Base-by-base conservation (phyloP, 169 alveolate species). In the Plasmodium coatneyi region DNA sequence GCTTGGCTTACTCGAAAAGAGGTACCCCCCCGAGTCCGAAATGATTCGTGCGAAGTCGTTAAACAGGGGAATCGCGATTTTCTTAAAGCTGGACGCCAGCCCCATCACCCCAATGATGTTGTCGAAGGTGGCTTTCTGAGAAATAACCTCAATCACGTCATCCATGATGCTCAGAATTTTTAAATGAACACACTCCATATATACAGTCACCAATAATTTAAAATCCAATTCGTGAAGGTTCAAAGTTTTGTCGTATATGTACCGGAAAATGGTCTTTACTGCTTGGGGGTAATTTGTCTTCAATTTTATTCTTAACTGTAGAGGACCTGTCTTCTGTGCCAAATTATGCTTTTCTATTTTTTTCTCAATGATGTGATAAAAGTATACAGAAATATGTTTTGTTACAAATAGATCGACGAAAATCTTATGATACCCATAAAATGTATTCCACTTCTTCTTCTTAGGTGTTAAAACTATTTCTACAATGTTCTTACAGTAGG, bases 221-320 rank as follows among this genome's bases (percentile, higher is more conserved):
- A 87, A 87, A 87, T 76, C 90, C 28, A 87, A 52, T 41, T 87
- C 82, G 12, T 79, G 19, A 60, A 87, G 22, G 25, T 80, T 87
- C 41, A 87, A 78, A 78, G 39, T 79, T 66, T 56, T 87, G 79
- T 87, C 87, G 74, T 78, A 79, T 76, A 87, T 79, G 81, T 87
- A 87, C 71, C 76, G 56, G 81, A 87, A 79, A 87, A 87, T 76
- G 22, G 72, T 79, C 49, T 87, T 52, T 28, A 87, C 41, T 12
- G 93, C 93, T 87, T 78, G 83, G n/a, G 93, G 93, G 81, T 87
- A 87, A 39, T 87, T 30, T 22, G 93, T 87, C 72, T 87, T 87
- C 81, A 87, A 87, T 78, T 87, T 87, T 49, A 87, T 76, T 87
- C 46, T 78, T 87, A 87, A 41, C 28, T 87, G 84, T 56, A 87